Conservation (phyloP, 305 asterid species). For the Ajuga reptans region DNA sequence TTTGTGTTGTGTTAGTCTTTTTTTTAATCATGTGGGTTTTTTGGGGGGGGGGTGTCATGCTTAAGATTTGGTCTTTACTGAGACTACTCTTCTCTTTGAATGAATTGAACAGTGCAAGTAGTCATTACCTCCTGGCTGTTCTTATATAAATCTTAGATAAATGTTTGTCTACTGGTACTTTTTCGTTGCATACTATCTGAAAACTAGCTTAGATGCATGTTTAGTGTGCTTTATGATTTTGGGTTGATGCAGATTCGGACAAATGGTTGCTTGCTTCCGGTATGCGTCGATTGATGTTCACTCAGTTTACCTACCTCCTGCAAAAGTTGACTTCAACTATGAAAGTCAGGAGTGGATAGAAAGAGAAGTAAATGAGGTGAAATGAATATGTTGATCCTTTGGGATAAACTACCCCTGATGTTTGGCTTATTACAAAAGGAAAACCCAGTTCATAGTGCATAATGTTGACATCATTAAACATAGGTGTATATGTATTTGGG, state of each 20-base stretch:
- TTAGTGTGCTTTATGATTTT: constrained; percentile 22
- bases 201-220: constrained; percentile 13
- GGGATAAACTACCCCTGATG: too few relatives aligned
- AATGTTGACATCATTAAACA: too few relatives aligned
- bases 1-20: background rate
- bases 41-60: background rate
- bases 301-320: constrained; percentile 87
- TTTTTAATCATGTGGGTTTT: background rate
- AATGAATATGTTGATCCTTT: background rate
- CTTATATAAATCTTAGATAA: background rate
- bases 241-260: constrained; percentile 61
- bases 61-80: constrained; percentile 5
- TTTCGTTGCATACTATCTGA: background rate
- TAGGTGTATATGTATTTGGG: too few relatives aligned
- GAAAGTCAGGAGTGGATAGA: constrained; percentile 81
- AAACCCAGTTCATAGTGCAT: too few relatives aligned
- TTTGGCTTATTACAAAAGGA: too few relatives aligned
- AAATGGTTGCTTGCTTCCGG: constrained; percentile 97
- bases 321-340: constrained; percentile 71
- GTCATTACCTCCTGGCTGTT: background rate
- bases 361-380: constrained; percentile 67
- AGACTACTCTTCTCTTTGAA: background rate
- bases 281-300: constrained; percentile 94
- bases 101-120: too few relatives aligned
- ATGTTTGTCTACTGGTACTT: background rate